Percentiles rank a stretch among this genome's conserved stretches.
Conservation (phyloP, 2,329 filamentous ascomycete genomes). For the Xylariaceae sp. region DNA sequence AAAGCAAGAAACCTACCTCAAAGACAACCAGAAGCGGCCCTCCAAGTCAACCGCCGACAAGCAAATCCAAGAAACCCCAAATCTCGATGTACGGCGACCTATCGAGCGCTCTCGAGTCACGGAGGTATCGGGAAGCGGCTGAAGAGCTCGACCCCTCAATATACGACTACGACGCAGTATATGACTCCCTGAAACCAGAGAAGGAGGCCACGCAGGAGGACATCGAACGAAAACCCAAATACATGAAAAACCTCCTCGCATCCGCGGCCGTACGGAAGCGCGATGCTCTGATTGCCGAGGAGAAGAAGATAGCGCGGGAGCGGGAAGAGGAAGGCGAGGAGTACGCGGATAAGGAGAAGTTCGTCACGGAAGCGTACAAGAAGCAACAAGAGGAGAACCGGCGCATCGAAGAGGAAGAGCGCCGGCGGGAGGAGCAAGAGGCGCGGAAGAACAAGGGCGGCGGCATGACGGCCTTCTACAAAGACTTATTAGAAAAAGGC, state of each 20-base stretch:
- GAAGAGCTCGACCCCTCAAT: constrained; percentile 73
- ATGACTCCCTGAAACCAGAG: constrained; percentile 75
- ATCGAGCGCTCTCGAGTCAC: constrained; percentile 68
- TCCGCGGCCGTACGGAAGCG: constrained; percentile 79
- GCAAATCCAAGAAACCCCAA: constrained; percentile 51
- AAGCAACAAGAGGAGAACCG: constrained; percentile 79
- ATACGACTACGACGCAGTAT: constrained; percentile 86
- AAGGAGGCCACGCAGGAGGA: constrained; percentile 59
- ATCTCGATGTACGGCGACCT: constrained; percentile 67
- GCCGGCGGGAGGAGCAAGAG: constrained; percentile 67
- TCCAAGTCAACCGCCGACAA: constrained; percentile 50
- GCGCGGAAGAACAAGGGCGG: constrained; percentile 67
- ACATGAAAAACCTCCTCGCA: constrained; percentile 76
- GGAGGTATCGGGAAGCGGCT: constrained; percentile 69
- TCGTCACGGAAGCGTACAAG: constrained; percentile 85
- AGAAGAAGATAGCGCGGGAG: constrained; percentile 80
- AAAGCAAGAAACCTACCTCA: constrained; percentile 41
- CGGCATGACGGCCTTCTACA: constrained; percentile 83
- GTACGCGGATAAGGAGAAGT: constrained; percentile 83
- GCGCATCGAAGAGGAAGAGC: constrained; percentile 75
- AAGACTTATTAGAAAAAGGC: constrained; percentile 72
- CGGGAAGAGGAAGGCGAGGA: constrained; percentile 82
- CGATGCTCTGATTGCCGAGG: constrained; percentile 78
- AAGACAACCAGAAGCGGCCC: constrained; percentile 41
- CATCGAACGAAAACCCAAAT: constrained; percentile 72